Base-by-base conservation (phyloP, 257 asterid species). In the Solanum chiquidenum region DNA sequence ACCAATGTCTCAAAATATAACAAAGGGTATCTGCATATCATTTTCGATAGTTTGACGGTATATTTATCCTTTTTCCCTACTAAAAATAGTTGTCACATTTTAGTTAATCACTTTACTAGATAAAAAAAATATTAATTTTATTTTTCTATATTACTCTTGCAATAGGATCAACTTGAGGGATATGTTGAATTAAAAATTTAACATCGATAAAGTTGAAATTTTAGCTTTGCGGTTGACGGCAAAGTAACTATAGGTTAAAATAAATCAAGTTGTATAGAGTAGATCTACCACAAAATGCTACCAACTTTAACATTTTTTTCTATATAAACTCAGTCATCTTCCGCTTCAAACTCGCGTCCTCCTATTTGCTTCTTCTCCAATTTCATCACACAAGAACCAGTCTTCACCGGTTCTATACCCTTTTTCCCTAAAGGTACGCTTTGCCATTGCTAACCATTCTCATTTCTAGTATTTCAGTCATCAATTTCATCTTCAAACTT, bases 281-380 rank as follows among this genome's bases (percentile, higher is more conserved):
- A 73, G 84, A 77, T 77, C 84, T 42, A 79, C 84, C 64, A 25
- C 64, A 77, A 55, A n/a, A 64, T 4, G 23, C 29, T 44, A 77
- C 84, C 84, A 77, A 77, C 58, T 38, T 21, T 77, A 12, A 29
- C 25, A 8, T 4, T 79, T 74, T 21, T 13, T 9, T 40, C 84
- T 79, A 79, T 79, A 79, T 79, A 79, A 79, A 79, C 64, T 60
- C 35, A 79, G 49, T 14, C 86, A 79, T 12, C 52, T 84, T 18
- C 86, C 83, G 18, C 86, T 29, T 3, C 14, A 52, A 20, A 18
- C 90, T 86, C 91, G 89, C 89, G 91, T 89, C 77, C 40, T 52
- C 6, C 34, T 0, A 7, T 80, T 11, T 5, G 14, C 86, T 16
- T 18, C 40, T 5, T 79, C 83, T 77, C 4, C 21, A 13, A 18